Conservation (phyloP, 2,329 filamentous ascomycete species). For the Cercospora beticola region DNA sequence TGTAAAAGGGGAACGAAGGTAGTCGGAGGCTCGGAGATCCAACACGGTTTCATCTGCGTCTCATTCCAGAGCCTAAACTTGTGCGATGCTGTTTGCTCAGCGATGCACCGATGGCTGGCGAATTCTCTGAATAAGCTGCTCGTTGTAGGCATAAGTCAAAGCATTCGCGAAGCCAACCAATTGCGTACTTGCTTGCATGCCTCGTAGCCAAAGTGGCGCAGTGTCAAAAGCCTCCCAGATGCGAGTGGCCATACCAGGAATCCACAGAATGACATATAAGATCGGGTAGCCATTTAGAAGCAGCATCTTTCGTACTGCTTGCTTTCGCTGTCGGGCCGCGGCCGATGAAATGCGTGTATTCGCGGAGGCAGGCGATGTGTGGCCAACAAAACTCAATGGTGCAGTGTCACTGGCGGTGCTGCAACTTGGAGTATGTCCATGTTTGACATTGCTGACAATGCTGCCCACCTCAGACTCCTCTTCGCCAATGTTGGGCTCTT, state of each 20-base stretch:
- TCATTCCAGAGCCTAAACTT: neutral
- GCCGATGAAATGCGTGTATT: neutral
- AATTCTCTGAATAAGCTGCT: conserved; percentile 20
- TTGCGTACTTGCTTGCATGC: conserved; percentile 25
- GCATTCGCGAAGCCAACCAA: conserved; percentile 25
- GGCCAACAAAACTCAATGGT: neutral
- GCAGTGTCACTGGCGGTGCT: neutral
- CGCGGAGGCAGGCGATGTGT: neutral
- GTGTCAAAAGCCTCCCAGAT: conserved; percentile 20
- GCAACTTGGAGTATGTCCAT: neutral
- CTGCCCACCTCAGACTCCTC: conserved; percentile 5
- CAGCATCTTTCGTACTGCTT: conserved; percentile 31
- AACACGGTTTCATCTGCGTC: neutral
- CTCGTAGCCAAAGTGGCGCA: conserved; percentile 23
- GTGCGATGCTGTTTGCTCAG: neutral
- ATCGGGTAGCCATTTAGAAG: conserved; percentile 39
- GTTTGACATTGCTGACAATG: neutral
- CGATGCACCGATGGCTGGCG: neutral
- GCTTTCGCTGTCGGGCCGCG: conserved; percentile 16
- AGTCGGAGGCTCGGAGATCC: neutral
- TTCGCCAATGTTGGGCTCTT: neutral
- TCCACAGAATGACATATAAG: conserved; percentile 38
- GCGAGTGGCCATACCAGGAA: conserved; percentile 35
- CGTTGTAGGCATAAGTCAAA: conserved; percentile 25
- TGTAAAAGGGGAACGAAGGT: neutral